Evolutionary conservation across 23 red algal genomes (phyloP), one percentile per base, ranked within the genome.

Genomic region (Cyanidium caldarium): DNA sequence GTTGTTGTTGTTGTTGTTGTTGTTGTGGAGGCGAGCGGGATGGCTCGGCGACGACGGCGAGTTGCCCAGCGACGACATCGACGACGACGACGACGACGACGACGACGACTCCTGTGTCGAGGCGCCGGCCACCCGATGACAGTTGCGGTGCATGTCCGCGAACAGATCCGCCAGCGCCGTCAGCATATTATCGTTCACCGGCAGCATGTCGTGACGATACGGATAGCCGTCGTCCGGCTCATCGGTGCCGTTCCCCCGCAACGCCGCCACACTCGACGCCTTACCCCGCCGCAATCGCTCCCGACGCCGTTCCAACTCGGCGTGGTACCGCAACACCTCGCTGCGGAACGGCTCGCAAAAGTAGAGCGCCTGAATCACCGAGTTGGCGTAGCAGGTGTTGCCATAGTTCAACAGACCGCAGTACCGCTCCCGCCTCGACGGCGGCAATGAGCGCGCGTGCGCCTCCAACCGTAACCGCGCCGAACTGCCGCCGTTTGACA

Each of bases 361-460:
- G 68, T 95, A 95, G 13, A 95, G 80, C 33, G 90, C 90, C 70
- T 95, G 90, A 7, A 95, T 67, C 14, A 95, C 83, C 34, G 83
- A 87, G 69, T 87, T 95, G 33, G 76, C 81, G 46, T 95, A 95
- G 67, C 90, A 95, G 31, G 90, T 95, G 42, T 87, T 87, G 29
- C 90, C 90, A 70, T 61, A 61, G 51, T 61, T 61, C 5, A 61
- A 16, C 13, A 61, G 51, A 25, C 51, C 51, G 51, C 51, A 61
- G 51, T 61, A 61, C 13, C 51, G 51, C 31, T 61, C 51, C 31
- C 51, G 19, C 21, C 10, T 16, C 7, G 51, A 61, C 7, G 3
- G 7, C 10, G 51, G 51, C 3, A 61, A 25, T 28, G 51, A 61
- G 19, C 51, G 51, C 19, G 51, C 51, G 51, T 61, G 51, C 7